Conservation (phyloP, 352 stramenopile species). For the Pythium coloratum region DNA sequence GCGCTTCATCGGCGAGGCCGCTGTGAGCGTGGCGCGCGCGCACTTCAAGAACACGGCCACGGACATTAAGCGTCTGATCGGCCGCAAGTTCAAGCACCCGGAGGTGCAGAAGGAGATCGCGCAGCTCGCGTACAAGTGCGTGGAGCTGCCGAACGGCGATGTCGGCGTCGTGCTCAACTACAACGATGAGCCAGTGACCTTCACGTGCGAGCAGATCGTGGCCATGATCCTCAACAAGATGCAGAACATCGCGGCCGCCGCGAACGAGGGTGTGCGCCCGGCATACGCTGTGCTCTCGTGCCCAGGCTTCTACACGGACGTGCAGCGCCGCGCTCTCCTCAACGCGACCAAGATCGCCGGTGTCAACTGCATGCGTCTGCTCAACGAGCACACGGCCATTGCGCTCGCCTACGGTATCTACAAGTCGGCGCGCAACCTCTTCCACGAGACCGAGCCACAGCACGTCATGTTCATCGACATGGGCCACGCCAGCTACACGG, state of each 20-base stretch:
- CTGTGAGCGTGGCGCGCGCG: slow-evolving; percentile 89
- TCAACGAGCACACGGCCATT: slow-evolving; percentile 98
- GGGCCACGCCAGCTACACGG: slow-evolving; percentile 93
- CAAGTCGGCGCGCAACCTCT: slow-evolving; percentile 94
- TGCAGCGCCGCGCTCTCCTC: slow-evolving; percentile 95
- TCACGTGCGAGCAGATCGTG: slow-evolving; percentile 95
- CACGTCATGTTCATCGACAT: slow-evolving; percentile 99
- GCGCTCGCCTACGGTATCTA: slow-evolving; percentile 96
- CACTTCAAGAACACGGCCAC: slow-evolving; percentile 99
- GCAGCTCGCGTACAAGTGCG: slow-evolving; percentile 89
- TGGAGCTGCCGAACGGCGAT: slow-evolving; percentile 86
- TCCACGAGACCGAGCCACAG: slow-evolving; percentile 91
- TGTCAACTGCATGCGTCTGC: slow-evolving; percentile 96
- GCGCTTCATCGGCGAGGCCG: slow-evolving; percentile 93
- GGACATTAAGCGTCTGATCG: slow-evolving; percentile 97
- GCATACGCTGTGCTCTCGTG: slow-evolving; percentile 95
- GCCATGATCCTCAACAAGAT: slow-evolving; percentile 99
- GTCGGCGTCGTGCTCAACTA: slow-evolving; percentile 92
- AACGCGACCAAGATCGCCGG: slow-evolving; percentile 93
- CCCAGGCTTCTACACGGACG: slow-evolving; percentile 97
- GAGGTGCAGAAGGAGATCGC: slow-evolving; percentile 96
- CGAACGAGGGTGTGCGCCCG: slow-evolving; percentile 88
- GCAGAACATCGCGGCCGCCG: slow-evolving; percentile 91
- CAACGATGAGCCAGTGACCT: slow-evolving; percentile 87
- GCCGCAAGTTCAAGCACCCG: slow-evolving; percentile 95